Evolutionary conservation across 441 rosid species (phyloP), one percentile per base, ranked within the genome.

Genomic region (Rhodomyrtus psidioides): DNA sequence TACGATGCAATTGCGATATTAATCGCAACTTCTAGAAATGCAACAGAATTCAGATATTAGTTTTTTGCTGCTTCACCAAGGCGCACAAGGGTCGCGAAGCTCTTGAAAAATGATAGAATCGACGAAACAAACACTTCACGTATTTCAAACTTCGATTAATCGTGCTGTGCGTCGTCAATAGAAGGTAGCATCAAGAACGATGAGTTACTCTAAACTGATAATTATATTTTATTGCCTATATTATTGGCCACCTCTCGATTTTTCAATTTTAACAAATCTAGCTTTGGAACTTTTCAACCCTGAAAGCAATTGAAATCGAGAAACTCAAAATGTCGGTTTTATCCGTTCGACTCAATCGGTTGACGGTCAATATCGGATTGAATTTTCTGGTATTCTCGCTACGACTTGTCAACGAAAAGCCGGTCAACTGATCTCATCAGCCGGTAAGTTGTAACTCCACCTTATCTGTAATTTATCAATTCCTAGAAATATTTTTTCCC

Each of bases 81-180:
- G 7, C 1, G 8, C 8, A 6, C 46, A 42, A 42, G 46, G 46
- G 7, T 42, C 46, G 8, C 8, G 46, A 7, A 42, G 46, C 46
- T 42, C 46, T 42, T 3, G 4, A 3, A 4, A 27, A 14, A 59
- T 14, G 70, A 27, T 0, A 27, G 39, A 15, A 59, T 59, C 10
- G 1, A 27, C 27, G 6, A 17, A 14, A 27, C 65, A 14, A 27
- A 16, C 19, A 6, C 34, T 59, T 16, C 9, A 7, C 27, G 15
- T 14, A 13, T 59, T 27, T 59, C 8, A 6, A 27, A 6, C 34
- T 13, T 60, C 3, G 0, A 60, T 17, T 19, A 62, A 30, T 8
- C 27, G 0, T 2, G 12, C 12, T 16, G 0, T 16, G 28, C 19
- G 13, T 12, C 2, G 0, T 30, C 75, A 9, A 62, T 9, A 4